phyloP scores from a whole-genome alignment of 2,329 filamentous ascomycete genomes.

The Tympanopsis confertula region DNA sequence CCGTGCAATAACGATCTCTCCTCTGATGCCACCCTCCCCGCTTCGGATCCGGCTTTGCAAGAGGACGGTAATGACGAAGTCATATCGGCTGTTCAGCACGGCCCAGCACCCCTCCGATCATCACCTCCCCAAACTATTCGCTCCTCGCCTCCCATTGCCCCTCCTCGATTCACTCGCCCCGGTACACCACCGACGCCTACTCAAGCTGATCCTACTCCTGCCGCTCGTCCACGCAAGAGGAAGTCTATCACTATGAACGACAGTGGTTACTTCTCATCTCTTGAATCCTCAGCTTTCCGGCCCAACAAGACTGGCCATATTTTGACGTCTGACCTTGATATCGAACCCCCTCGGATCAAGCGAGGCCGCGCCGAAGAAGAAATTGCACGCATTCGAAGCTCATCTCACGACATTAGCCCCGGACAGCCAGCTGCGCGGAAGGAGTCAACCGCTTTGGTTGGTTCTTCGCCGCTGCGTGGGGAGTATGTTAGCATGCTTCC shows the following conservation, averaged over 20 bases:
- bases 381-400: constrained; percentile 83
- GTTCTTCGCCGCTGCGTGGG: constrained; percentile 44
- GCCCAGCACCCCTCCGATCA: constrained; percentile 51
- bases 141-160: constrained; percentile 77
- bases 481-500: constrained; percentile 38
- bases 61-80: constrained; percentile 36
- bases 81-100: constrained; percentile 22
- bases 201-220: constrained; percentile 50
- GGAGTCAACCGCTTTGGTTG: constrained; percentile 51
- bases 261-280: constrained; percentile 91
- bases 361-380: constrained; percentile 89
- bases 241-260: constrained; percentile 76
- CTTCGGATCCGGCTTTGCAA: constrained; percentile 50
- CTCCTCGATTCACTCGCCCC: constrained; percentile 43
- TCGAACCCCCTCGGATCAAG: constrained; percentile 70
- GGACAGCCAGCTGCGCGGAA: constrained; percentile 52
- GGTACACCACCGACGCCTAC: constrained; percentile 64
- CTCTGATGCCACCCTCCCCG: constrained; percentile 67
- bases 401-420: constrained; percentile 77
- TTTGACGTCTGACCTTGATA: constrained; percentile 55
- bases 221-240: constrained; percentile 45
- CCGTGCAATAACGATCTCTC: constrained; percentile 44
- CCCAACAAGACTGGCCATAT: constrained; percentile 52
- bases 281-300: constrained; percentile 80
- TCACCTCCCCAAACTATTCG: constrained; percentile 62